Percentiles rank a stretch among this genome's conserved stretches.
These are phyloP conservation scores for Chytriomyces hyalinus DNA, from an alignment of 192 early-diverging fungal genomes.

Conservation along the genomic window DNA sequence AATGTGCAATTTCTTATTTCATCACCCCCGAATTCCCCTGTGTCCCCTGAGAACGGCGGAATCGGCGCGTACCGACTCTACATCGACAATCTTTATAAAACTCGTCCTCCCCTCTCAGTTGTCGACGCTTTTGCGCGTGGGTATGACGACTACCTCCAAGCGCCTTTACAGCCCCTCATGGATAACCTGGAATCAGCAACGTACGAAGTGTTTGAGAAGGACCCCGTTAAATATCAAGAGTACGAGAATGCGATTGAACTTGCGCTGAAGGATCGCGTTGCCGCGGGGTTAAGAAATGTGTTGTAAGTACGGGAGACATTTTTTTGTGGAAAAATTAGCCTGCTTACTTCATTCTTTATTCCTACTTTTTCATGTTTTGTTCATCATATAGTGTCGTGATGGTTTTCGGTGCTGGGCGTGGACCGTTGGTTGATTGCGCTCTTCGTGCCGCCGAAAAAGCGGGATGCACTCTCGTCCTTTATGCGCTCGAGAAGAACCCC, in stretches of 20 bases:
- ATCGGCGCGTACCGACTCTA: slow-evolving; percentile 76
- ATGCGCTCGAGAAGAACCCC: slow-evolving; percentile 96
- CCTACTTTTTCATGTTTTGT: not conserved
- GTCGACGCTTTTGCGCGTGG: slow-evolving; percentile 79
- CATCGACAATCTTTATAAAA: slow-evolving; percentile 74
- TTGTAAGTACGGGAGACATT: not conserved
- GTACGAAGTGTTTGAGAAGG: slow-evolving; percentile 96
- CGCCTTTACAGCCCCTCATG: slow-evolving; percentile 82
- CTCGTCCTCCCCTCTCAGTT: slow-evolving; percentile 59
- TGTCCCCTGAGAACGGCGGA: slow-evolving; percentile 47
- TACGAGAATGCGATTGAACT: slow-evolving; percentile 52
- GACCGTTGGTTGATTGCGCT: slow-evolving; percentile 89
- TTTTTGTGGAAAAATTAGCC: too few species aligned
- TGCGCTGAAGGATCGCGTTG: slow-evolving; percentile 49
- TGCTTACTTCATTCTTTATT: not conserved
- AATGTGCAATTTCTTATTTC: slow-evolving; percentile 50
- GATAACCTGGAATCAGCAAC: slow-evolving; percentile 92
- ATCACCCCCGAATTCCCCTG: slow-evolving; percentile 27
- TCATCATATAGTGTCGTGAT: slow-evolving; percentile 67
- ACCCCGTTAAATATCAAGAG: slow-evolving; percentile 84
- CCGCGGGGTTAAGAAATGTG: not conserved
- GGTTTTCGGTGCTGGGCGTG: slow-evolving; percentile 95
- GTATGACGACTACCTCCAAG: slow-evolving; percentile 90
- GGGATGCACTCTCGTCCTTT: slow-evolving; percentile 66
- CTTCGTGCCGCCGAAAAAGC: slow-evolving; percentile 73